Conservation (phyloP, 2,329 filamentous ascomycete genomes). For the Paecilomyces niveus region DNA sequence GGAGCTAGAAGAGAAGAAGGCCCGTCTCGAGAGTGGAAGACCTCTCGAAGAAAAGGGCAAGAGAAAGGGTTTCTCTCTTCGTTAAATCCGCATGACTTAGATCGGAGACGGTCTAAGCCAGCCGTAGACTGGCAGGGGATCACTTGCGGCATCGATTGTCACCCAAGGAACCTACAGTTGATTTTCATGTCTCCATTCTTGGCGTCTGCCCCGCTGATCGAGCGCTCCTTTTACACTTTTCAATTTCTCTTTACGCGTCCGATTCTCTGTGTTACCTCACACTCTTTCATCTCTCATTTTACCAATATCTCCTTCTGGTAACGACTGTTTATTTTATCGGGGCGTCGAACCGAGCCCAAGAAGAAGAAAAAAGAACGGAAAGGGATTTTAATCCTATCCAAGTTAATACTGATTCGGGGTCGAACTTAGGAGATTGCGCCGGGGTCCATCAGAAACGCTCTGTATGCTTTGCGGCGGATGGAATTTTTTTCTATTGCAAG, state of each 20-base stretch:
- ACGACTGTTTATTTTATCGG: constrained; percentile 22
- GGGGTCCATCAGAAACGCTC: constrained; percentile 13
- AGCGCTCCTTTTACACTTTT: constrained; percentile 6
- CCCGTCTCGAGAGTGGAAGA: constrained; percentile 85
- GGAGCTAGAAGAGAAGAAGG: constrained; percentile 98
- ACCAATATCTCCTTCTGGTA: constrained; percentile 23
- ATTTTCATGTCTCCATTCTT: constrained; percentile 5
- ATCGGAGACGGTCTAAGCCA: constrained; percentile 4
- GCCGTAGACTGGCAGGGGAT: constrained; percentile 6
- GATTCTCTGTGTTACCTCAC: constrained; percentile 16
- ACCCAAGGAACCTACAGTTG: constrained; percentile 5
- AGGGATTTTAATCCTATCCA: constrained; percentile 8
- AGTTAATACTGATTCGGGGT: constrained; percentile 15
- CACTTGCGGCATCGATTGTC: constrained; percentile 8
- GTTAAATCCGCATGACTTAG: constrained; percentile 49
- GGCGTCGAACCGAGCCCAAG: constrained; percentile 11
- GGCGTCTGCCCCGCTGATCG: constrained; percentile 6
- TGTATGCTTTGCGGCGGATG: constrained; percentile 12
- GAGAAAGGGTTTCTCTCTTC: constrained; percentile 98
- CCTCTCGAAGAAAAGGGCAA: constrained; percentile 97
- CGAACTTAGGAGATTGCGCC: constrained; percentile 15
- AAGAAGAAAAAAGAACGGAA: constrained; percentile 12
- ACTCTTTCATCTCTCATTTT: constrained; percentile 21
- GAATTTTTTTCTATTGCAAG: constrained; percentile 13
- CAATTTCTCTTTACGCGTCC: constrained; percentile 11